phyloP scores from a whole-genome alignment of 805 yeast species.

The Hanseniaspora hatyaiensis region DNA sequence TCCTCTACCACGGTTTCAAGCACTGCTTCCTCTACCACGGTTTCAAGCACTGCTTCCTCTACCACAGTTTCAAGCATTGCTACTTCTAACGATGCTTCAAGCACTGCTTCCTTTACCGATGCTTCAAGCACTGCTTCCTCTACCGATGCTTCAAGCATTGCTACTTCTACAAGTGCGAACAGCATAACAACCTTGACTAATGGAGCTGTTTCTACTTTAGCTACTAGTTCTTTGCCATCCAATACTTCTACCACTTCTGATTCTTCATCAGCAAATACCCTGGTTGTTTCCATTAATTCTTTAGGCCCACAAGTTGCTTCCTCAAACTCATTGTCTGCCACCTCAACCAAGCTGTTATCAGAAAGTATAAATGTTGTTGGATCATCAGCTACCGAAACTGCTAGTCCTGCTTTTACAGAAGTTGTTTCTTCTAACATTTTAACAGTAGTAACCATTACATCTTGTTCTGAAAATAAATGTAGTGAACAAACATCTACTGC shows the following conservation, averaged over 20 bases:
- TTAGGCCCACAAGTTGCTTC: background rate
- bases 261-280: background rate
- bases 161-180: background rate
- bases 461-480: conserved; percentile 29
- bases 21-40: no score
- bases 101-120: conserved; percentile 6
- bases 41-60: background rate
- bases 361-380: background rate
- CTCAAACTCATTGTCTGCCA: background rate
- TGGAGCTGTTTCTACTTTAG: background rate
- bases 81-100: no score
- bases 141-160: background rate
- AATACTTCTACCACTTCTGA: background rate
- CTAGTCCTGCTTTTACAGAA: conserved; percentile 21
- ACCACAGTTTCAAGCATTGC: background rate
- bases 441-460: conserved; percentile 30
- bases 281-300: background rate
- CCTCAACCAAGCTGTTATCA: conserved; percentile 7
- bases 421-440: background rate
- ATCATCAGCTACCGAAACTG: conserved; percentile 14
- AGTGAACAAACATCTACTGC: conserved; percentile 28
- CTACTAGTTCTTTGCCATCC: no score
- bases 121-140: background rate
- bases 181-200: background rate
- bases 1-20: background rate